Conservation (phyloP, 805 yeast species). For the Ogataea methanolica region DNA sequence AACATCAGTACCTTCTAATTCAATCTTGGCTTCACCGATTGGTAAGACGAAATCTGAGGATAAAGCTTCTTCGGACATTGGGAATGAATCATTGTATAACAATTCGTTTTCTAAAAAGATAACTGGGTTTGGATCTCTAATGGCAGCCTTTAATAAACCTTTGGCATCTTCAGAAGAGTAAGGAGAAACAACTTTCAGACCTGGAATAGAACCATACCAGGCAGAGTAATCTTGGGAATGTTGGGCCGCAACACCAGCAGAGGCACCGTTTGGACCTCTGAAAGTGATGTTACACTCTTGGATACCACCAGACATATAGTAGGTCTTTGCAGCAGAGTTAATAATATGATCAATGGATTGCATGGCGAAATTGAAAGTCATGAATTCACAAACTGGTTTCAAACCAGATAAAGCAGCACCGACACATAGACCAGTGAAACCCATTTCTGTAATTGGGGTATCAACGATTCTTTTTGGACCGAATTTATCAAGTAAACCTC, state of each 20-base stretch:
- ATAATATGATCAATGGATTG: slow-evolving; percentile 98
- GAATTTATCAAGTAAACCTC: slow-evolving; percentile 91
- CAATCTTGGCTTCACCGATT: slow-evolving; percentile 93
- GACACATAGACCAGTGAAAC: slow-evolving; percentile 91
- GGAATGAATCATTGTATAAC: slow-evolving; percentile 87
- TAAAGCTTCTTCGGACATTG: slow-evolving; percentile 82
- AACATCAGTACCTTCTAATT: slow-evolving; percentile 87
- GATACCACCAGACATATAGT: slow-evolving; percentile 98
- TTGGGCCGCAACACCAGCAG: slow-evolving; percentile 99
- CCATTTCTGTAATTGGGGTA: slow-evolving; percentile 99
- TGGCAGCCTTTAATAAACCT: slow-evolving; percentile 93
- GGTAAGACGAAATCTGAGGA: slow-evolving; percentile 89
- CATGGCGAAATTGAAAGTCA: slow-evolving; percentile 99
- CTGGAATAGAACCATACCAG: slow-evolving; percentile 98
- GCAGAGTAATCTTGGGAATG: slow-evolving; percentile 97
- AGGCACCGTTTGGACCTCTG: slow-evolving; percentile 99
- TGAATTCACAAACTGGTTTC: slow-evolving; percentile 96
- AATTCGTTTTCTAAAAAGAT: slow-evolving; percentile 95
- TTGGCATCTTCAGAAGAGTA: slow-evolving; percentile 93
- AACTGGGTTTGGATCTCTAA: slow-evolving; percentile 98
- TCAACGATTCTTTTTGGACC: slow-evolving; percentile 92
- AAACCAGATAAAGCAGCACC: slow-evolving; percentile 97
- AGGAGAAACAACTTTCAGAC: slow-evolving; percentile 94
- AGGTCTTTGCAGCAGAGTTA: slow-evolving; percentile 98
- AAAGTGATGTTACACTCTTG: slow-evolving; percentile 96